These are phyloP conservation scores for Chytriomyces sp. DNA, from an alignment of 192 early-diverging fungal species.

Conservation along the genomic window DNA sequence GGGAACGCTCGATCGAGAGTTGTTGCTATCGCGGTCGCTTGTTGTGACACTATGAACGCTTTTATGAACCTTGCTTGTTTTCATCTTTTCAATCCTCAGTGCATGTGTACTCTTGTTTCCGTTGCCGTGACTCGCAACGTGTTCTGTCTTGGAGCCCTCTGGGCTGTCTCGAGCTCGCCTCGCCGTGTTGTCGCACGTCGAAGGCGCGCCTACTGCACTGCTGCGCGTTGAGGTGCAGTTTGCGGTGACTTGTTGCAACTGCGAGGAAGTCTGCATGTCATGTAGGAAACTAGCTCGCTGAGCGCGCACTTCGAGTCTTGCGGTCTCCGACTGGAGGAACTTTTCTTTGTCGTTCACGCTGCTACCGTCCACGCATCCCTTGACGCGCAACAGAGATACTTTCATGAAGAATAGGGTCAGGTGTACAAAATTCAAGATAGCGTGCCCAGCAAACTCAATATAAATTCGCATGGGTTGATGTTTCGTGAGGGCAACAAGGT, in stretches of 20 bases:
- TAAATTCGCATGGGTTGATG: too few species aligned
- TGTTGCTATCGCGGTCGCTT: too few species aligned
- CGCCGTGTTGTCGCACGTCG: too few species aligned
- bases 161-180: too few species aligned
- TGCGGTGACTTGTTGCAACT: too few species aligned
- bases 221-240: not conserved
- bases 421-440: constrained; percentile 1
- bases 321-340: not conserved
- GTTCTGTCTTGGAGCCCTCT: too few species aligned
- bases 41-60: not conserved
- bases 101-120: not conserved
- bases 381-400: constrained; percentile 3
- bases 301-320: not conserved
- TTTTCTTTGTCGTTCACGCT: not conserved
- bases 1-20: not conserved
- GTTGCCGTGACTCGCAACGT: not conserved
- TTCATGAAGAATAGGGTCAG: constrained; percentile 27
- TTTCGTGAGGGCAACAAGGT: not conserved
- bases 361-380: not conserved
- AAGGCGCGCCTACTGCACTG: not conserved
- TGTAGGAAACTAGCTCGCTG: not conserved
- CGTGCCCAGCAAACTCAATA: not conserved
- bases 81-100: not conserved
- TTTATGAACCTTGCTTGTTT: not conserved
- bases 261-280: not conserved